A percentile compares a stretch with the other conserved stretches of the same genome.
These are phyloP conservation scores for Uronychia setigera DNA, from an alignment of 73 alveolate species.

Conservation along the genomic window DNA sequence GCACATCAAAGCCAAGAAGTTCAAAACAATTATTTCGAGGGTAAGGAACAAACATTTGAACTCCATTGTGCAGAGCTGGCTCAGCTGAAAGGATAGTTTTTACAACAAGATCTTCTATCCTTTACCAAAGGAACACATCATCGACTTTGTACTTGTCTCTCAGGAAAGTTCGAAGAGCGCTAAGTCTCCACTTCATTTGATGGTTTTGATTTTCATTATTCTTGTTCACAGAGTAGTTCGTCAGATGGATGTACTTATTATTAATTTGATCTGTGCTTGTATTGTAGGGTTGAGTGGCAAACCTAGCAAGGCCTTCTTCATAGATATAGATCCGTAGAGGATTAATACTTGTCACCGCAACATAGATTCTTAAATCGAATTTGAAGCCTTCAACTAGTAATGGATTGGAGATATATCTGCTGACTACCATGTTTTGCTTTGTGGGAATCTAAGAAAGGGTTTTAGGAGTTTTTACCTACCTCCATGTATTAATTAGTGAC, in stretches of 20 bases:
- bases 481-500: constrained; percentile 68
- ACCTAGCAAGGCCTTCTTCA: constrained; percentile 95
- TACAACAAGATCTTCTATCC: constrained; percentile 62
- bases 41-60: constrained; percentile 19
- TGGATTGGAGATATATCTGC: constrained; percentile 86
- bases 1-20: constrained; percentile 85
- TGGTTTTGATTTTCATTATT: constrained; percentile 71
- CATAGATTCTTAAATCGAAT: constrained; percentile 91
- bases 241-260: constrained; percentile 88
- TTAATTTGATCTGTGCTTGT: constrained; percentile 50
- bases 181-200: constrained; percentile 76
- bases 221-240: constrained; percentile 89
- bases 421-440: constrained; percentile 65
- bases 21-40: constrained; percentile 68
- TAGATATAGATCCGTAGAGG: constrained; percentile 92
- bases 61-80: constrained; percentile 46
- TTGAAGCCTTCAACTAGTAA: constrained; percentile 85
- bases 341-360: constrained; percentile 80
- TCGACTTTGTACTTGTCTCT: constrained; percentile 53
- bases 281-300: constrained; percentile 92
- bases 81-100: constrained; percentile 61
- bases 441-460: constrained; percentile 64
- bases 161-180: constrained; percentile 65
- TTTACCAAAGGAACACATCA: constrained; percentile 47
- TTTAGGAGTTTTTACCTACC: constrained; percentile 61